Conservation (phyloP, 257 asterid genomes). For the Solanum corneliomulleri region DNA sequence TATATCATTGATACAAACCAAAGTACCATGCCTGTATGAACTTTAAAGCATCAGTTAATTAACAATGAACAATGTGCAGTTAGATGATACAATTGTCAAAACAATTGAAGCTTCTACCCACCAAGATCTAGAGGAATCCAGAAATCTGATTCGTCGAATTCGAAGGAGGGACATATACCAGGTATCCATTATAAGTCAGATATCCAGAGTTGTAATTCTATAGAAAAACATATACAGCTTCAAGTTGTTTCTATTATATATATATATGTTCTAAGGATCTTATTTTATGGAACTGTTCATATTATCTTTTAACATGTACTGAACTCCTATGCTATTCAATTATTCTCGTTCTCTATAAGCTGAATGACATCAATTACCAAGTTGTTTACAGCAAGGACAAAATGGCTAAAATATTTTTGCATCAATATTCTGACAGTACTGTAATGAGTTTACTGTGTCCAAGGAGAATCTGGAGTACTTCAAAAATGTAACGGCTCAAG, state of each 20-base stretch:
- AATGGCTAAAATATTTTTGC: slow-evolving; percentile 1
- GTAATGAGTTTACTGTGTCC: slow-evolving; percentile 90
- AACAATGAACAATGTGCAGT: slow-evolving; percentile 28
- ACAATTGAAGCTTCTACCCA: slow-evolving; percentile 56
- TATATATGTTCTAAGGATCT: background rate
- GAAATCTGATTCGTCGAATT: slow-evolving; percentile 69
- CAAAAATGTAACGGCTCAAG: slow-evolving; percentile 61
- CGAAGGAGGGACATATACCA: slow-evolving; percentile 80
- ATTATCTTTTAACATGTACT: background rate
- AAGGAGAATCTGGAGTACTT: slow-evolving; percentile 55
- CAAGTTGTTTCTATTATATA: background rate
- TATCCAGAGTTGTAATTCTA: background rate
- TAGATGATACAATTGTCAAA: slow-evolving; percentile 79
- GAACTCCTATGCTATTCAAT: background rate
- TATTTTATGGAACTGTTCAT: background rate
- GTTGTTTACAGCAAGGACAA: background rate
- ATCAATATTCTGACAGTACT: slow-evolving; percentile 36
- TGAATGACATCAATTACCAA: background rate
- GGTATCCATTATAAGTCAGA: slow-evolving; percentile 19
- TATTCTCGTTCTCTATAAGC: background rate
- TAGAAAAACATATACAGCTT: background rate
- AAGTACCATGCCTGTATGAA: background rate
- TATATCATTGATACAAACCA: background rate
- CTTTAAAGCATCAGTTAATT: background rate
- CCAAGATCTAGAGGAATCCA: slow-evolving; percentile 68